Evolutionary conservation across 179 eudicot species (phyloP).

Genomic region (Beta macrorhiza): DNA sequence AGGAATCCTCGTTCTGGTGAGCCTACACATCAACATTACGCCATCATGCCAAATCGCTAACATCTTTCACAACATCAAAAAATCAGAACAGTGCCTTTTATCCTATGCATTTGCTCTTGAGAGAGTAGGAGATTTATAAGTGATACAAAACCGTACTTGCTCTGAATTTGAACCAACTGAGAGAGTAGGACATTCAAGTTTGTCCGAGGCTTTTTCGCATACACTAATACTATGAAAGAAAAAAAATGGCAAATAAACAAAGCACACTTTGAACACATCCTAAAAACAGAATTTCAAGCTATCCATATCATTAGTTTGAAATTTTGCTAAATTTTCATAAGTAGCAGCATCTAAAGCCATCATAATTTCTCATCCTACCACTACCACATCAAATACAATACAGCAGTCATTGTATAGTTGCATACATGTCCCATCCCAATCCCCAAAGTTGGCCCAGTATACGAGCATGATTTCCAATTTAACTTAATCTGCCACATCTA

Average conservation of each 20-base stretch:
- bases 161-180: no score
- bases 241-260: background rate
- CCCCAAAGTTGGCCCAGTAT: background rate
- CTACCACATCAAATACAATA: background rate
- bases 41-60: no score
- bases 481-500: background rate
- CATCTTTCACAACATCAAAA: background rate
- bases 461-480: background rate
- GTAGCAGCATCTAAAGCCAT: background rate
- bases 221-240: background rate
- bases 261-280: background rate
- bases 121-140: background rate
- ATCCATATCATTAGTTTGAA: background rate
- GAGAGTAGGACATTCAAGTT: background rate
- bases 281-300: background rate
- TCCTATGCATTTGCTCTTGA: no score
- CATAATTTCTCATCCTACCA: background rate
- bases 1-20: no score
- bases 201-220: background rate
- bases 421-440: background rate
- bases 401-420: background rate
- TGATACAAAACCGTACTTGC: no score
- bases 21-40: no score
- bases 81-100: background rate
- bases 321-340: background rate